These are phyloP conservation scores for Kwoniella dejecticola DNA, from an alignment of 768 basidiomycete species.

Conservation along the genomic window DNA sequence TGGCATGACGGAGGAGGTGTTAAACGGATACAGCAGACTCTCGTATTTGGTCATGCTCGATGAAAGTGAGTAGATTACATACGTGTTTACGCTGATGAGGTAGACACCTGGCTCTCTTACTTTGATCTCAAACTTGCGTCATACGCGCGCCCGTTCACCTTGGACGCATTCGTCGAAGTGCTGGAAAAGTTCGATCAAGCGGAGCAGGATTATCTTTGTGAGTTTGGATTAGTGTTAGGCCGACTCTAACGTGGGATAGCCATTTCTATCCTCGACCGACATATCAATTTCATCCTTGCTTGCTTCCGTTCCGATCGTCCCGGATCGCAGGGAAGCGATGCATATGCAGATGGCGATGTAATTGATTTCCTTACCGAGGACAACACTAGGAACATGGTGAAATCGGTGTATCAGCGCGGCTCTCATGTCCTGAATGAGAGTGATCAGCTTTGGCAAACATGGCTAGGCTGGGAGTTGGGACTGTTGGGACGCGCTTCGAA, in stretches of 20 bases:
- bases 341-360: slow-evolving; percentile 60
- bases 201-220: slow-evolving; percentile 46
- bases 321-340: not conserved
- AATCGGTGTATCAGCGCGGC: slow-evolving; percentile 19
- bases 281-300: slow-evolving; percentile 35
- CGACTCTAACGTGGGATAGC: slow-evolving; percentile 15
- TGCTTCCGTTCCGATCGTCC: slow-evolving; percentile 2
- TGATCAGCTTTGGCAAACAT: slow-evolving; percentile 39
- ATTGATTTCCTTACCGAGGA: slow-evolving; percentile 78
- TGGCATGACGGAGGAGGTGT: slow-evolving; percentile 30
- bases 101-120: slow-evolving; percentile 38
- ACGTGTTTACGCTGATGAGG: slow-evolving; percentile 2
- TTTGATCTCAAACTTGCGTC: slow-evolving; percentile 29
- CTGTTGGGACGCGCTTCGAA: slow-evolving; percentile 8
- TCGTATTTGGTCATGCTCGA: slow-evolving; percentile 39
- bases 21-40: slow-evolving; percentile 16
- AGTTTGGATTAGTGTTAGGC: slow-evolving; percentile 7
- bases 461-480: slow-evolving; percentile 43
- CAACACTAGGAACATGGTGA: slow-evolving; percentile 31
- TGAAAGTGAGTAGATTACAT: slow-evolving; percentile 31
- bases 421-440: slow-evolving; percentile 30
- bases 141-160: slow-evolving; percentile 10
- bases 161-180: slow-evolving; percentile 38
- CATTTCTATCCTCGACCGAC: slow-evolving; percentile 26
- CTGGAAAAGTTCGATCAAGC: slow-evolving; percentile 42